Evolutionary conservation across 2,329 filamentous ascomycete species (phyloP), one percentile per base, ranked within the genome.

Genomic region (Colletotrichum tabaci): DNA sequence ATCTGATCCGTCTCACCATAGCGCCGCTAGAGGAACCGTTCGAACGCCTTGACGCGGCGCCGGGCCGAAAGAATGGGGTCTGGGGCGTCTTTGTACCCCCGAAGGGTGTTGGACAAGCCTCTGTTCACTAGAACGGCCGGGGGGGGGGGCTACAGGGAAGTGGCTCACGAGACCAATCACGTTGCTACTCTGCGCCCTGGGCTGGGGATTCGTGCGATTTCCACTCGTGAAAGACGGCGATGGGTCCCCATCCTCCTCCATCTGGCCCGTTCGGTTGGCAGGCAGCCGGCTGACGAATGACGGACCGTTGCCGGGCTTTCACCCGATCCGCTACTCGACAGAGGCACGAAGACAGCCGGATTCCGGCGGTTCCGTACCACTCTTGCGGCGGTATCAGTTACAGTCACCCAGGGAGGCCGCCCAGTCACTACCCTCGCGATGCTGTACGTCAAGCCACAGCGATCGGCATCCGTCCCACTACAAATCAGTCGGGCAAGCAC

Each of bases 401-500:
- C 53, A 68, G 13, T 57, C 57, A 60, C 68, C 21, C 49, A 40
- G 21, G 40, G 69, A 72, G 65, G 66, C 65, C 65, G 66, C 66
- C 65, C 52, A 42, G 58, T 44, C 16, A 35, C 30, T 35, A 26
- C 60, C 46, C 53, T 42, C 40, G 15, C n/a, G 30, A 53, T 52
- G 58, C 46, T 35, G 9, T 61, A 21, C 70, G 38, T 66, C 61
- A 61, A 72, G 70, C 70, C 70, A 72, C 70, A 72, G 46, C 47
- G 57, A 71, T 68, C 68, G 58, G 49, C 65, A 38, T n/a, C 30
- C 30, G 30, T 10, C 26, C 8, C 18, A 13, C 8, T 35, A 35
- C 30, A 35, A 12, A 52, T 21, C 64, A 52, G 21, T 26, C 18
- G 16, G 30, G 30, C 40, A 15, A 60, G 64, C 40, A n/a, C 18